Percentiles rank a stretch among this genome's conserved stretches.
Evolutionary conservation across 805 yeast genomes (phyloP).

Genomic region (Cyberlindnera suaveolens): DNA sequence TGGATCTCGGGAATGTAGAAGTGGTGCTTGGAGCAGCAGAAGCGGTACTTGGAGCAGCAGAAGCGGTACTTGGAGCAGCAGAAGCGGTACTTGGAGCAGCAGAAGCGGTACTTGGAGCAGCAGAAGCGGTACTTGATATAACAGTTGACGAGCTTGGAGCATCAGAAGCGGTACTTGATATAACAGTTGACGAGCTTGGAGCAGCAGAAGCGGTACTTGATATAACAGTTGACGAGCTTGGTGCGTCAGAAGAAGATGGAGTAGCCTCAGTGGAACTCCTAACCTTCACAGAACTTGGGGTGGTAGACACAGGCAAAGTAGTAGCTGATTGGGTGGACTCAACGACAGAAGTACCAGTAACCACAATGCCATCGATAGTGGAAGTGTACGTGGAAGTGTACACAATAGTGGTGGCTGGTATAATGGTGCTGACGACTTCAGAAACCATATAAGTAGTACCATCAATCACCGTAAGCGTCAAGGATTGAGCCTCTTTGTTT

Average conservation of each 20-base stretch:
- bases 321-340: slow-evolving; percentile 7
- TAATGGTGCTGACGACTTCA: slow-evolving; percentile 20
- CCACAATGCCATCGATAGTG: slow-evolving; percentile 15
- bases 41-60: not conserved
- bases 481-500: slow-evolving; percentile 46
- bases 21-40: not conserved
- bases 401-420: slow-evolving; percentile 19
- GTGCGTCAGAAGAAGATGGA: slow-evolving; percentile 1
- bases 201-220: slow-evolving; percentile 1
- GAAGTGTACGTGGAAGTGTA: slow-evolving; percentile 19
- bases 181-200: slow-evolving; percentile 1
- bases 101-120: not conserved
- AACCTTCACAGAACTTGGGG: slow-evolving; percentile 2
- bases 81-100: slow-evolving; percentile 1
- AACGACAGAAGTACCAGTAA: slow-evolving; percentile 8
- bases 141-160: too few relatives aligned
- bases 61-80: not conserved
- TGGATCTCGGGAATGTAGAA: slow-evolving; percentile 1
- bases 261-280: not conserved
- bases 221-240: slow-evolving; percentile 1
- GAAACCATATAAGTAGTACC: slow-evolving; percentile 23
- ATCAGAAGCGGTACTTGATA: slow-evolving; percentile 1
- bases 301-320: slow-evolving; percentile 1
- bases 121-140: slow-evolving; percentile 1
- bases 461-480: slow-evolving; percentile 14